Conservation (phyloP, 2,329 filamentous ascomycete species). For the Fusarium citri region DNA sequence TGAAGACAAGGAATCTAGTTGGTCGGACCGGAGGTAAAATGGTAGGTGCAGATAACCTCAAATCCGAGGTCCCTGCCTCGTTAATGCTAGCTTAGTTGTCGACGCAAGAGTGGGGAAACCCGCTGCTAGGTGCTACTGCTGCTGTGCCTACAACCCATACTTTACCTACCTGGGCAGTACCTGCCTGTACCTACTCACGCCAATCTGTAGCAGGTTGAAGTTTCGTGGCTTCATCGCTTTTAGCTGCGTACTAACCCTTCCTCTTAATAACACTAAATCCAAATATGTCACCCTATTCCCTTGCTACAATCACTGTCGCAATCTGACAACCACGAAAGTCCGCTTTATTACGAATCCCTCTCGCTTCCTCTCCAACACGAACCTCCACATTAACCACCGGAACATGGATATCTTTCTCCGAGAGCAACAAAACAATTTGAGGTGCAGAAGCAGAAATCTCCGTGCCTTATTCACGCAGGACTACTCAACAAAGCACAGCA, state of each 20-base stretch:
- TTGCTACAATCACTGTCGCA: constrained; percentile 2
- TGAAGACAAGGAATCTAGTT: not conserved
- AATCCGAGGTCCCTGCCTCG: constrained; percentile 21
- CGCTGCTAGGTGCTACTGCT: not conserved
- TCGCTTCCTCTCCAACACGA: constrained; percentile 3
- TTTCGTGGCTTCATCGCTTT: constrained; percentile 19
- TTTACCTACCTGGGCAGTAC: not conserved
- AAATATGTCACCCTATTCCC: constrained; percentile 12
- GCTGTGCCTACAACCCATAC: not conserved
- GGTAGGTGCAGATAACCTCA: constrained; percentile 33
- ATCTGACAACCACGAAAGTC: constrained; percentile 7
- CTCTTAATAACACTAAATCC: constrained; percentile 3
- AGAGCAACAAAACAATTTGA: constrained; percentile 28
- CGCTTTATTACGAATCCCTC: constrained; percentile 9
- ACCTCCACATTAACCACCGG: constrained; percentile 20
- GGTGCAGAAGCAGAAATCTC: constrained; percentile 22
- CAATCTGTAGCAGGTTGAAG: constrained; percentile 13
- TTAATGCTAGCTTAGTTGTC: constrained; percentile 30
- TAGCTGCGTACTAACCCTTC: not conserved
- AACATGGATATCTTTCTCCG: constrained; percentile 24
- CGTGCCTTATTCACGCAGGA: constrained; percentile 40
- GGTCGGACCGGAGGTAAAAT: constrained; percentile 21
- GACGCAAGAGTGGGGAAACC: constrained; percentile 21
- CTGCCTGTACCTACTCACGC: constrained; percentile 2
- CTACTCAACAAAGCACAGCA: constrained; percentile 7